phyloP scores from a whole-genome alignment of 106 monocot genomes.

The Dioscorea alata region DNA sequence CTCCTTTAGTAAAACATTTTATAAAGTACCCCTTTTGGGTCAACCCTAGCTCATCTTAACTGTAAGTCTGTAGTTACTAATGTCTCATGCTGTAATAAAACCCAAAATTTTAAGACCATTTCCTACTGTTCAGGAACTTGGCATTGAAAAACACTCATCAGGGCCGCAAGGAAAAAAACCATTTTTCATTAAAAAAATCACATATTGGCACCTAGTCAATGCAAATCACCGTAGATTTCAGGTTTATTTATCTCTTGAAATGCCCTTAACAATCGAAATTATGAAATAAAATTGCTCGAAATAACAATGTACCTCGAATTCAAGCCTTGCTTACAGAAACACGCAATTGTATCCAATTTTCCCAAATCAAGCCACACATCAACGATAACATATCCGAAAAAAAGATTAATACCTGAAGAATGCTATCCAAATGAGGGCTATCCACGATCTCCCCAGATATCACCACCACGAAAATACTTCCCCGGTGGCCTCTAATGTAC shows the following conservation, averaged over 20 bases:
- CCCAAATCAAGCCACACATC: not conserved
- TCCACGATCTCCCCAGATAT: constrained; percentile 67
- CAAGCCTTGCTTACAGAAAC: not conserved
- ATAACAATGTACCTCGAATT: too few species aligned
- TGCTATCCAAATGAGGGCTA: constrained; percentile 46
- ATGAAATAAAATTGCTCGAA: not conserved
- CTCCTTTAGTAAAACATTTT: not conserved
- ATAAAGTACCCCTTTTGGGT: not conserved
- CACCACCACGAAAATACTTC: constrained; percentile 83
- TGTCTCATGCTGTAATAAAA: not conserved
- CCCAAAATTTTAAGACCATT: not conserved
- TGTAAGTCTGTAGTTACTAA: not conserved
- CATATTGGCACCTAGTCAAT: too few species aligned
- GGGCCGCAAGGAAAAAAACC: too few species aligned
- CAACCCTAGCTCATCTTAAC: not conserved
- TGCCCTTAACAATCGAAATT: not conserved
- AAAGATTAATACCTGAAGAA: constrained; percentile 48
- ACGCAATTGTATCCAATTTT: not conserved
- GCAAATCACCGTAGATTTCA: too few species aligned
- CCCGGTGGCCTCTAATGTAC: constrained; percentile 69
- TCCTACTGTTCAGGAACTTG: not conserved
- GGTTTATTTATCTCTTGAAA: too few species aligned
- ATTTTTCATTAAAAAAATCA: too few species aligned
- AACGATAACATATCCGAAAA: not conserved
- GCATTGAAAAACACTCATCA: not conserved